These are phyloP conservation scores for Smittium mucronatum DNA, from an alignment of 371 early-diverging fungal genomes.

Conservation along the genomic window DNA sequence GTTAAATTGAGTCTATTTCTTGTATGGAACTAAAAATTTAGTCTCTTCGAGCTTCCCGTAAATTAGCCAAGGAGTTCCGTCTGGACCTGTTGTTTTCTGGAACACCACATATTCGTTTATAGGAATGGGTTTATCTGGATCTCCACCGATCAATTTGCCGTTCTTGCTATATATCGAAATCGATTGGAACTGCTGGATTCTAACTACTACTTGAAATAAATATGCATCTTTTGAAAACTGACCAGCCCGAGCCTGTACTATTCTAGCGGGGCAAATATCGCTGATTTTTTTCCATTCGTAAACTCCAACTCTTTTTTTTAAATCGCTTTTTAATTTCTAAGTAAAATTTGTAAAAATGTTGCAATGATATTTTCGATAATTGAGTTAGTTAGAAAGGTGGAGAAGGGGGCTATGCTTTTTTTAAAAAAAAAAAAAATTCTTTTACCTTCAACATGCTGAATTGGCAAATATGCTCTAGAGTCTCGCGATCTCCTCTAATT, in stretches of 20 bases:
- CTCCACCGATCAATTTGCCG: conserved; percentile 41
- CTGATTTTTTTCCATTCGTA: conserved; percentile 55
- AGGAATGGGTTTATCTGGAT: conserved; percentile 41
- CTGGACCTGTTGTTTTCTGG: conserved; percentile 50
- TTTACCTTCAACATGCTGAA: conserved; percentile 46
- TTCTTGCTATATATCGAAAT: conserved; percentile 48
- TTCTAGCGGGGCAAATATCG: conserved; percentile 41
- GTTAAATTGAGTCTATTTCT: no score
- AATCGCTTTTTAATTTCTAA: conserved; percentile 48
- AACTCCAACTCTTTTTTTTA: conserved; percentile 43
- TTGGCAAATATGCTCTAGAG: conserved; percentile 46
- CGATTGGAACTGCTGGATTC: conserved; percentile 53
- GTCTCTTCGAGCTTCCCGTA: conserved; percentile 51
- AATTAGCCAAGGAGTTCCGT: conserved; percentile 52
- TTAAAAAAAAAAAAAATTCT: background rate
- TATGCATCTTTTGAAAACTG: conserved; percentile 30
- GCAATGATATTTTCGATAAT: background rate
- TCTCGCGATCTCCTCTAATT: conserved; percentile 42
- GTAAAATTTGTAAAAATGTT: no score
- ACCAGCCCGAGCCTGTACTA: conserved; percentile 52
- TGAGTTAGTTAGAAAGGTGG: background rate
- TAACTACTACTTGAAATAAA: conserved; percentile 46
- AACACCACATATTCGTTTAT: conserved; percentile 56
- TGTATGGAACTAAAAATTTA: conserved; percentile 23
- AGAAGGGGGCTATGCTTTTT: background rate